A percentile compares a stretch with the other conserved stretches of the same genome.
Evolutionary conservation across 108 stramenopile species (phyloP).

Genomic region (Aureococcus anophagefferens): DNA sequence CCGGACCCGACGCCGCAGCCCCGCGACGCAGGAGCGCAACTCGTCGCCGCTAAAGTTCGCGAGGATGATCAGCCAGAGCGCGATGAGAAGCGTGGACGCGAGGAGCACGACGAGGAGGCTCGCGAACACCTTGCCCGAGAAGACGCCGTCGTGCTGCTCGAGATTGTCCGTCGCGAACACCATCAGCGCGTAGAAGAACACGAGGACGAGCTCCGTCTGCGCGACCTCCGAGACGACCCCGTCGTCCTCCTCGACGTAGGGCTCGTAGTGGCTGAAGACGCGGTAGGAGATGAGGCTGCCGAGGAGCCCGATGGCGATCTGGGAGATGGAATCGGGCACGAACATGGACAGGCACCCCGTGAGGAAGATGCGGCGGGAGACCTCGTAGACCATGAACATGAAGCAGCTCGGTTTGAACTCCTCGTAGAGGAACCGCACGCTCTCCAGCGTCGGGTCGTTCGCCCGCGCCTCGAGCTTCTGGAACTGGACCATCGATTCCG

Average conservation of each 20-base stretch:
- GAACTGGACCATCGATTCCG: too few relatives aligned
- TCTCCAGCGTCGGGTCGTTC: too few relatives aligned
- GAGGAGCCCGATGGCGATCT: neutral
- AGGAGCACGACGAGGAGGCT: too few relatives aligned
- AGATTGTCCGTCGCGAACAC: too few relatives aligned
- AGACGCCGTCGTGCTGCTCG: too few relatives aligned
- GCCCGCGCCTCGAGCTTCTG: too few relatives aligned
- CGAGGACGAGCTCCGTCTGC: neutral
- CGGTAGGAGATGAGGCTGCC: neutral
- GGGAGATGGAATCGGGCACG: neutral
- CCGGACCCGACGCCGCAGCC: too few relatives aligned
- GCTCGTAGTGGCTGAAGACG: neutral
- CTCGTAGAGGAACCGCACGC: conserved; percentile 14
- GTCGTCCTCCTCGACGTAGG: neutral
- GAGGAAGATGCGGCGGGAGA: neutral
- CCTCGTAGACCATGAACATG: conserved; percentile 1
- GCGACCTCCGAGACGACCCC: neutral
- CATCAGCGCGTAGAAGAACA: neutral
- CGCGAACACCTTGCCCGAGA: too few relatives aligned
- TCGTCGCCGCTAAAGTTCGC: too few relatives aligned
- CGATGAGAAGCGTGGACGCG: too few relatives aligned
- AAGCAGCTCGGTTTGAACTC: conserved; percentile 10
- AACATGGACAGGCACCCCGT: neutral
- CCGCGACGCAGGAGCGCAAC: too few relatives aligned
- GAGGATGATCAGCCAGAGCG: too few relatives aligned